Evolutionary conservation across 2,329 filamentous ascomycete genomes (phyloP).

Genomic region (Trichoderma oligosporum): DNA sequence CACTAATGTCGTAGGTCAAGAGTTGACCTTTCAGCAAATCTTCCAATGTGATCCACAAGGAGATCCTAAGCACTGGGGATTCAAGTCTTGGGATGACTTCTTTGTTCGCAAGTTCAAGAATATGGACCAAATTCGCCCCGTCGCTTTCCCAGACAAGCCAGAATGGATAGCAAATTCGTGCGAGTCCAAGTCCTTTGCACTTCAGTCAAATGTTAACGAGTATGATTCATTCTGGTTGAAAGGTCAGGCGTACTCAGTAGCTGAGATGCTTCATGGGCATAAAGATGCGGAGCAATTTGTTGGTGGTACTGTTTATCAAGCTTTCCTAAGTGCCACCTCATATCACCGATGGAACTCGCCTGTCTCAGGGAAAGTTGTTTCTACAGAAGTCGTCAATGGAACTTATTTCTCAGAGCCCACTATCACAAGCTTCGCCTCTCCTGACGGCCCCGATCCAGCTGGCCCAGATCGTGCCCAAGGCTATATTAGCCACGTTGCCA

Average conservation of each 20-base stretch:
- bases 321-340: slow-evolving; percentile 58
- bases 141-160: slow-evolving; percentile 42
- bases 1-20: slow-evolving; percentile 20
- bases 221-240: slow-evolving; percentile 65
- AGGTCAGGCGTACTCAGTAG: slow-evolving; percentile 57
- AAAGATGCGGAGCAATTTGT: slow-evolving; percentile 47
- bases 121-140: slow-evolving; percentile 43
- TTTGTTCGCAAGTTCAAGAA: slow-evolving; percentile 53
- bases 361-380: slow-evolving; percentile 53
- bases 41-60: slow-evolving; percentile 23
- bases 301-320: slow-evolving; percentile 63
- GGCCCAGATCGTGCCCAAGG: slow-evolving; percentile 45
- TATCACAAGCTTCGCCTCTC: slow-evolving; percentile 18
- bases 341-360: slow-evolving; percentile 69
- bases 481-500: slow-evolving; percentile 60
- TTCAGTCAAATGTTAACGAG: slow-evolving; percentile 44
- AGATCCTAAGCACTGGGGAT: slow-evolving; percentile 39
- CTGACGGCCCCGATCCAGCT: slow-evolving; percentile 22
- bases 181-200: slow-evolving; percentile 54
- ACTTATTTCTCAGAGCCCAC: slow-evolving; percentile 58
- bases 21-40: slow-evolving; percentile 21
- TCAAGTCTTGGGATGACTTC: slow-evolving; percentile 61
- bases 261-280: slow-evolving; percentile 56
- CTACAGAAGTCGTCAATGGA: slow-evolving; percentile 51
- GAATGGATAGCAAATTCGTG: slow-evolving; percentile 52